Conservation (phyloP, 2,329 filamentous ascomycete genomes). For the Nemania sp. region DNA sequence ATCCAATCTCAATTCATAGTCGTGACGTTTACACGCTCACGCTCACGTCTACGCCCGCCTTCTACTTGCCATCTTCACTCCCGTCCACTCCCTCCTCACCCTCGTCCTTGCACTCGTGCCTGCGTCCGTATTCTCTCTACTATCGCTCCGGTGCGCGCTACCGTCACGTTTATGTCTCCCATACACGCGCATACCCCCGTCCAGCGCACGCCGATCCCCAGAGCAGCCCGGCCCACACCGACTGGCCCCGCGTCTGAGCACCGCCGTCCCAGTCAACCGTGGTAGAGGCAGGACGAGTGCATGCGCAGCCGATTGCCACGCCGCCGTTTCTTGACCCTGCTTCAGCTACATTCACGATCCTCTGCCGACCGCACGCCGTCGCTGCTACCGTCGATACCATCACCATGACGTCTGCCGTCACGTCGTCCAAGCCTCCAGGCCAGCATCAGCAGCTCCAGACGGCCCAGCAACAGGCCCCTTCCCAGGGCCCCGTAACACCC, state of each 20-base stretch:
- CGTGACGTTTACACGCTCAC: background rate
- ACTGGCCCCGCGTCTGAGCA: conserved; percentile 13
- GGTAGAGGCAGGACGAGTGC: conserved; percentile 19
- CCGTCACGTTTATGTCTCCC: conserved; percentile 17
- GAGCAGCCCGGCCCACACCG: conserved; percentile 11
- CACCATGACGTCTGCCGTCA: conserved; percentile 40
- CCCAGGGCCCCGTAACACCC: conserved; percentile 43
- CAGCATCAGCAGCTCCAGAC: conserved; percentile 28
- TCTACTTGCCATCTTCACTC: background rate
- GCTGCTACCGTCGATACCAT: no score
- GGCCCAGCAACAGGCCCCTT: conserved; percentile 34
- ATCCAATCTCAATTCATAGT: background rate
- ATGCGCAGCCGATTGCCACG: conserved; percentile 23
- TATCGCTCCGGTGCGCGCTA: background rate
- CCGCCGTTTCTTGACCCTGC: conserved; percentile 16
- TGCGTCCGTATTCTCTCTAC: no score
- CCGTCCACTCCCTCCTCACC: background rate
- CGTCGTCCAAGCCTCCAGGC: conserved; percentile 34
- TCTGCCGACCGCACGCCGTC: conserved; percentile 39
- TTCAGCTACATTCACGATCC: no score
- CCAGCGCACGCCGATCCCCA: background rate
- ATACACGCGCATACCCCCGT: conserved; percentile 11
- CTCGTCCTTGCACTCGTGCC: no score
- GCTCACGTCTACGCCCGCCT: background rate
- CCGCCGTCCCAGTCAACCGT: conserved; percentile 1